Evolutionary conservation across 1,284 basidiomycete species (phyloP), one percentile per base, ranked within the genome.

Genomic region (Ustilago esculenta): DNA sequence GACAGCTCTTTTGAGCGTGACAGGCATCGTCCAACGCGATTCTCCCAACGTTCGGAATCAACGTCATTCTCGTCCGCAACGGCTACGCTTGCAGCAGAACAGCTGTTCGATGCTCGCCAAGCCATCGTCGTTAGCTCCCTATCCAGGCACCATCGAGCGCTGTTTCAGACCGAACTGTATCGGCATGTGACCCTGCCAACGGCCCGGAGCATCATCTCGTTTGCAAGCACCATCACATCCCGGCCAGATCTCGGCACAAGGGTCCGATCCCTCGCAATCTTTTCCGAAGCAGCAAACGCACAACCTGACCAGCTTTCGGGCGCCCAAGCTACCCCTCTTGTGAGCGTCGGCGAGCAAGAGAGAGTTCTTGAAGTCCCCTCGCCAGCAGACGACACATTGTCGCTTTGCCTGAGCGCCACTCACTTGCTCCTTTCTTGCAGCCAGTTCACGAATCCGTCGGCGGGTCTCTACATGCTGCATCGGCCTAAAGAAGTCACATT

Each of bases 391-490:
- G 24, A 8, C 11, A 55, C 65, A 17, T 35, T 70, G 15, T 35
- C 39, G 20, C 44, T 45, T 6, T 70, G 67, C 36, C 49, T 53
- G 15, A 57, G 57, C 23, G 48, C 36, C 20, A 65, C 67, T 2
- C 67, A 70, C 24, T 34, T 71, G 33, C 25, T 71, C 20, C 37
- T 66, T 7, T 54, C 61, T 14, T 50, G 68, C 30, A 24, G 25
- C 5, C 42, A 17, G 5, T 53, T 61, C 27, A 23, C 11, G 24
- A 24, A 40, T 29, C 37, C 56, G 32, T 53, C 60, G 3, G 12
- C 36, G 6, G 42, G 52, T 4, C 29, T 70, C 6, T 60, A 65
- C 35, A 30, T 18, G 1, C 24, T 65, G 32, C 25, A 23, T 15
- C 41, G 43, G 3, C 60, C 61, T 0, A 43, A 46, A 18, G 67